Evolutionary conservation across 2,329 filamentous ascomycete species (phyloP), one percentile per base, ranked within the genome.

Genomic region (Raffaelea deltoideospora): DNA sequence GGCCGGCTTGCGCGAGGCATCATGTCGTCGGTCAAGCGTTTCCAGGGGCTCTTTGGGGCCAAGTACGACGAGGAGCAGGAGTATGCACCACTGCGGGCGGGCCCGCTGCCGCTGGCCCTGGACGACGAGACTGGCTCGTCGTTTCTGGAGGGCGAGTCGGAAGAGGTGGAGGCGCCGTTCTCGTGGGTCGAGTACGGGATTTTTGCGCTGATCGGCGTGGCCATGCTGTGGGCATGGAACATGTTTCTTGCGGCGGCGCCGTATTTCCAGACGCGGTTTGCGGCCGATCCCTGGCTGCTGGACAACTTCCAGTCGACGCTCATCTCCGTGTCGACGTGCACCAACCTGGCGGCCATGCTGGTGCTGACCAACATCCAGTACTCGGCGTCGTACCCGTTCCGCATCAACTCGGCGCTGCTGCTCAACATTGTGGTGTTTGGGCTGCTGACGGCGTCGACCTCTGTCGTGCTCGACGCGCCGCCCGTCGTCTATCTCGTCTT

Each of bases 211-310:
- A 64, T 96, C 20, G 90, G 90, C 35, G 68, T 94, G 39, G 83
- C 87, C 36, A 96, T 96, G 90, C 68, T 96, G 31, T 96, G 88
- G 88, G 86, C 88, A 38, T 96, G 88, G 88, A 96, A 96, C 63
- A 95, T 95, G 88, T 95, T 96, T 57, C 73, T 96, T 47, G 88
- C 90, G 32, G 86, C 88, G 9, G 84, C 85, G 2, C 85, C 88
- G 5, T 96, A 96, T 64, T 95, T 96, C 60, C 76, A 87, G 50
- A 67, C 65, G 34, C 84, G 88, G 47, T 93, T 96, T 56, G 61
- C 69, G 32, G 65, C 68, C 41, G 73, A 78, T 52, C 60, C 72
- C 37, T 81, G 75, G 67, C 77, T 92, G 39, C 67, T 78, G 26
- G 66, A 73, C 44, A 83, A 86, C 62, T 96, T 93, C 61, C 88